Base-by-base conservation (phyloP, 1,284 basidiomycete genomes). In the Moesziomyces antarcticus region DNA sequence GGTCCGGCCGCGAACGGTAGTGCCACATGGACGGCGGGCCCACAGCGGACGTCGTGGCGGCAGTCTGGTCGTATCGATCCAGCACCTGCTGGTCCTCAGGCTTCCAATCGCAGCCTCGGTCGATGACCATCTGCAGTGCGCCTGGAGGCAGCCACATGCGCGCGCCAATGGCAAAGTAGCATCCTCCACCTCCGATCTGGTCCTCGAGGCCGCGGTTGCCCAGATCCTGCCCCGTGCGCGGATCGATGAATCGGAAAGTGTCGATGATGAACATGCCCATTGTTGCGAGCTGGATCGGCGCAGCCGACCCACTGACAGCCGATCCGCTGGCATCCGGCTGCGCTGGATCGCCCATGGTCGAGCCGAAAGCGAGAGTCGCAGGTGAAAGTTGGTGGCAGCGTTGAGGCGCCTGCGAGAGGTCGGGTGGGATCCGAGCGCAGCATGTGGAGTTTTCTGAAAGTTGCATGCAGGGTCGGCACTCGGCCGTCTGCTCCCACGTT, bases 141-240 rank as follows among this genome's bases (percentile, higher is more conserved):
- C 45, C 37, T 3, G 57, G 51, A 5, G 50, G 73, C 80, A 56
- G 56, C 91, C 93, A 93, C 81, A 94, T 89, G 40, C 93, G 88
- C 22, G 92, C 90, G 5, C 93, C 93, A 44, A 94, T 87, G 44
- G 87, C 86, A 59, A 82, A 82, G 57, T 85, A 86, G 9, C 87
- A 92, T 1, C 94, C 94, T 7, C 93, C 94, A 0, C 94, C 94
- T 33, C 94, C 94, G 65, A 97, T 93, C 91, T 94, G 67, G 50
- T 75, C 51, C 41, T 55, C 47, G 5, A 77, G 43, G 9, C 59
- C 63, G 22, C 58, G 69, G 43, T 72, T 72, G 37, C 69, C 69
- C 11, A 69, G 56, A 49, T 69, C 62, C 14, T 51, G 41, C 11
- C 60, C 60, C 0, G 68, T 56, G 14, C 10, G 16, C 0, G 62